Base-by-base conservation (phyloP, 176 grass and related monocot species). In the Eragrostis nindensis region DNA sequence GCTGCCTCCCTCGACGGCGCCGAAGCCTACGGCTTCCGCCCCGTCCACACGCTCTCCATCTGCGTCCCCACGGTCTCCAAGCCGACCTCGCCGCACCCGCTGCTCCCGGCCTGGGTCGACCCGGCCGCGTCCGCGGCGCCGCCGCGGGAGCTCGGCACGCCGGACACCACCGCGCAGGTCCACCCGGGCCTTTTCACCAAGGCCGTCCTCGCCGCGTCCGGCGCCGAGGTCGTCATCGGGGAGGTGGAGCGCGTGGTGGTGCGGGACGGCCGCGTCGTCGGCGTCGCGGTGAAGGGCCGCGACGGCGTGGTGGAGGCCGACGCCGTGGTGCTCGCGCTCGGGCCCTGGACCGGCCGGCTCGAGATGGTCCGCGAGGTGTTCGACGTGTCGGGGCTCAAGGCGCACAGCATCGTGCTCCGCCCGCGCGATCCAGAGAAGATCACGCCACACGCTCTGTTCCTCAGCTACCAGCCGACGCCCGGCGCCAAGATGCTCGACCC, bases 381-480 rank as follows among this genome's bases (percentile, higher is more conserved):
- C 74, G 82, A 76, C 75, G 83, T 97, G 25, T 90, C 91, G 0
- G 91, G 85, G 15, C 81, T 88, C 47, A 97, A 97, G 79, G 94
- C 79, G 48, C 94, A 94, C 66, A 94, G 91, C 76, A 97, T 94
- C 83, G 85, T 97, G 68, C 87, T 97, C 67, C 75, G 72, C 12
- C 94, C 89, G 13, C 82, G 61, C 22, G 75, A 90, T 13, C 87
- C 94, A 0, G 67, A 84, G 16, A 83, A 52, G 36, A 88, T 97
- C 72, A 97, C 94, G 45, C 91, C 91, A 49, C 91, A 97, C 94
- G n/a, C n/a, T n/a, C n/a, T n/a, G n/a, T n/a, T n/a, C n/a, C n/a
- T n/a, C n/a, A n/a, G n/a, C n/a, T n/a, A n/a, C n/a, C n/a, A n/a
- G n/a, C n/a, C n/a, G n/a, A n/a, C n/a, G n/a, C n/a, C n/a, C 18